Percentiles rank a stretch among this genome's conserved stretches.
These are phyloP conservation scores for Magnusiomyces clavatus DNA, from an alignment of 1,139 yeast species.

Conservation along the genomic window DNA sequence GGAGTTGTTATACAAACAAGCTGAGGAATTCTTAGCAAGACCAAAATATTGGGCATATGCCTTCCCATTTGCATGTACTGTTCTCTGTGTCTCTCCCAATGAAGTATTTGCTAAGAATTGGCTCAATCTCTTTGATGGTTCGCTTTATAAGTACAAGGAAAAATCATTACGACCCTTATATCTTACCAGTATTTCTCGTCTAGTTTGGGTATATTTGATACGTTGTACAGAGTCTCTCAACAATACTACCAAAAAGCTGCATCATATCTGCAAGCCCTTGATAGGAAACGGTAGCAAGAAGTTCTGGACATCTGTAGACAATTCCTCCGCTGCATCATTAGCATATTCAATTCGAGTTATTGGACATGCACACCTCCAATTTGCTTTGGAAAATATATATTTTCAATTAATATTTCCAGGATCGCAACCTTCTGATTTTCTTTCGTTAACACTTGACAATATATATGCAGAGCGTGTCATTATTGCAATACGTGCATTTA, in stretches of 20 bases:
- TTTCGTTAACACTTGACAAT: slow-evolving; percentile 43
- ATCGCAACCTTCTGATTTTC: slow-evolving; percentile 47
- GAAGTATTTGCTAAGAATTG: slow-evolving; percentile 71
- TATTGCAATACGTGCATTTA: slow-evolving; percentile 63
- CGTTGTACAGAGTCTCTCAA: slow-evolving; percentile 84
- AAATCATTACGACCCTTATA: slow-evolving; percentile 37
- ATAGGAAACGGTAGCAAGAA: slow-evolving; percentile 47
- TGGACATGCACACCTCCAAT: slow-evolving; percentile 73
- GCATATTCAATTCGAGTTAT: slow-evolving; percentile 66
- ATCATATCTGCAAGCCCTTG: slow-evolving; percentile 48
- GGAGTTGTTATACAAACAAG: slow-evolving; percentile 49
- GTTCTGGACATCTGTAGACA: slow-evolving; percentile 56
- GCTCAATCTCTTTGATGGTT: slow-evolving; percentile 56
- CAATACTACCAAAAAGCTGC: slow-evolving; percentile 67
- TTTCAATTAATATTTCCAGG: slow-evolving; percentile 43
- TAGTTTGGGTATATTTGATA: slow-evolving; percentile 84
- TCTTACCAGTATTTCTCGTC: slow-evolving; percentile 59
- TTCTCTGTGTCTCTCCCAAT: slow-evolving; percentile 73
- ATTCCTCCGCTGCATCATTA: slow-evolving; percentile 52
- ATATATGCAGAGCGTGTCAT: slow-evolving; percentile 63
- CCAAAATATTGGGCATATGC: slow-evolving; percentile 69
- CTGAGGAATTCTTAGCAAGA: slow-evolving; percentile 37
- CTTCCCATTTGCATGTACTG: slow-evolving; percentile 61
- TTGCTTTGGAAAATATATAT: slow-evolving; percentile 68
- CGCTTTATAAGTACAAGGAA: slow-evolving; percentile 42